phyloP scores from a whole-genome alignment of 805 yeast genomes.

The Kodamaea neixiangensis region DNA sequence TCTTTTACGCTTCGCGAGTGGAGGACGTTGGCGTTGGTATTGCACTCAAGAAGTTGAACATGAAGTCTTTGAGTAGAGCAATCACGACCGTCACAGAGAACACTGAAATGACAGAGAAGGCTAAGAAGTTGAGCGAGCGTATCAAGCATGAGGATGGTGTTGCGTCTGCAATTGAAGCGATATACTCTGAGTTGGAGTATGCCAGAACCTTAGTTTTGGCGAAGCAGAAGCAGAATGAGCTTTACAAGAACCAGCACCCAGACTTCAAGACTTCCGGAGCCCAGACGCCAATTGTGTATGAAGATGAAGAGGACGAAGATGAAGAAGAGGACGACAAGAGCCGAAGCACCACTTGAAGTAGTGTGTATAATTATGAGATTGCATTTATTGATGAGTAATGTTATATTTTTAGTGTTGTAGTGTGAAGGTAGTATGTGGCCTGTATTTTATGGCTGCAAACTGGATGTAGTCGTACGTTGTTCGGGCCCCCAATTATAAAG shows the following conservation, averaged over 20 bases:
- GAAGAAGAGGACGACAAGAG: constrained; percentile 2
- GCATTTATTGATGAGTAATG: not conserved
- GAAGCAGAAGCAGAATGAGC: constrained; percentile 43
- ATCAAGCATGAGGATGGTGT: constrained; percentile 84
- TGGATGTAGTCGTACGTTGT: too few species aligned
- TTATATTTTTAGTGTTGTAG: not conserved
- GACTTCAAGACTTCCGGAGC: constrained; percentile 24
- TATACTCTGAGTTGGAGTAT: constrained; percentile 80
- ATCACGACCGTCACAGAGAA: constrained; percentile 68
- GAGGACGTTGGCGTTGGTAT: constrained; percentile 90
- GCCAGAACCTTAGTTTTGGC: constrained; percentile 57
- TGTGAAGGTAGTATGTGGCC: too few species aligned
- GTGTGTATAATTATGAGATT: not conserved
- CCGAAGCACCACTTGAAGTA: not conserved
- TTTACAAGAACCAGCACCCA: constrained; percentile 17
- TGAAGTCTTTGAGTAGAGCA: constrained; percentile 64
- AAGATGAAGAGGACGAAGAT: constrained; percentile 16
- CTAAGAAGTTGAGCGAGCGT: constrained; percentile 58
- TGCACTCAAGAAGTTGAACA: constrained; percentile 65
- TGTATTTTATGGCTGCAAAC: too few species aligned
- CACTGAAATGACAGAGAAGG: constrained; percentile 65
- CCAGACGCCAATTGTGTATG: constrained; percentile 29
- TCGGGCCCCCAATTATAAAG: too few species aligned
- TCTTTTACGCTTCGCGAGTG: constrained; percentile 83
- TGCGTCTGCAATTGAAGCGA: constrained; percentile 65